Evolutionary conservation across 768 basidiomycete species (phyloP), one percentile per base, ranked within the genome.

Genomic region (Suillus clintonianus): DNA sequence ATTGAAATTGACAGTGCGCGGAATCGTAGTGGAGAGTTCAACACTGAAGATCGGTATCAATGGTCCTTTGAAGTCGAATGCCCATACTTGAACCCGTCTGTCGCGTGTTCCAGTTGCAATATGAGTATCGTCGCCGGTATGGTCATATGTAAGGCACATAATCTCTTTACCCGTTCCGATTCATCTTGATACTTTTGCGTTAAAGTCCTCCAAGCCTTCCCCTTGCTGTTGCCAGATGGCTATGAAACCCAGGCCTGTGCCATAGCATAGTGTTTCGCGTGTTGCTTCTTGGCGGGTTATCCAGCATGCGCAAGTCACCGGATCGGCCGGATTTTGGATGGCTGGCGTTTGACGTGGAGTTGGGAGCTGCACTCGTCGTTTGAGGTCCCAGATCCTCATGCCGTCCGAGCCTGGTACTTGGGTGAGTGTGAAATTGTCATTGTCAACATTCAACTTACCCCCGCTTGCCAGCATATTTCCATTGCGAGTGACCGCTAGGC

Each of bases 351-450:
- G 24, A 22, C 30, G 41, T 37, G 45, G 45, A 47, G 45, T 6
- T 22, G 22, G 45, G 45, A 47, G 45, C 39, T 51, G 43, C 22
- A 37, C 24, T 45, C 37, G 22, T 56, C 39, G 3, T 22, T 48
- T 47, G 32, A 65, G 42, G 57, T 65, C 64, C 51, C 61, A 65
- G 11, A 62, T 62, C 50, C 61, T 15, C 30, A 65, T 32, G 11
- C 61, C 42, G 17, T 62, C 61, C 0, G 59, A 59, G 34, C 61
- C 64, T 65, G n/a, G n/a, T 47, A 22, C 11, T 22, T 24, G 43
- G 5, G 43, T 45, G 43, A 45, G 43, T 45, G 17, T 32, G 36
- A 2, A 10, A 22, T 11, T 45, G 43, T 22, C 2, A 45, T 22
- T 45, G 4, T 22, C 11, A 2, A 47, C 14, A 34, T n/a, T 60